Percentiles rank a stretch among this genome's conserved stretches.
These are phyloP conservation scores for Aegle marmelos DNA, from an alignment of 345 rosid species.

Conservation along the genomic window DNA sequence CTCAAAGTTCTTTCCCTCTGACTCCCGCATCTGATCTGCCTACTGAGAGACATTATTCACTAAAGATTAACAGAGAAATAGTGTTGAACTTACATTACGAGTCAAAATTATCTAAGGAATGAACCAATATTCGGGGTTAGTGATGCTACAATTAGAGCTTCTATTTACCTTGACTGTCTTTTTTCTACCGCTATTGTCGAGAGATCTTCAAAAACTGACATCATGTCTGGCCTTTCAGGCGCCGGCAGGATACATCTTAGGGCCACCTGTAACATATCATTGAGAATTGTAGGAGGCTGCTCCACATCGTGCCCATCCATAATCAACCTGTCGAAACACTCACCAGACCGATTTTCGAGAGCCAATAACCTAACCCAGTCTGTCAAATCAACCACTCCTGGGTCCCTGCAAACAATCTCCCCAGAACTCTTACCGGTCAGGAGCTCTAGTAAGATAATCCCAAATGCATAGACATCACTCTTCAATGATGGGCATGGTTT, in stretches of 20 bases:
- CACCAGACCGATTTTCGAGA: conserved; percentile 40
- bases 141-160: conserved; percentile 1
- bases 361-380: conserved; percentile 74
- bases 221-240: conserved; percentile 80
- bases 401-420: conserved; percentile 56
- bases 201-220: conserved; percentile 59
- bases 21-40: background rate
- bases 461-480: conserved; percentile 87
- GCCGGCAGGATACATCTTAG: conserved; percentile 71
- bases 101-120: background rate
- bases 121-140: conserved; percentile 24
- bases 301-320: conserved; percentile 18
- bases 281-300: conserved; percentile 30
- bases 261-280: conserved; percentile 59
- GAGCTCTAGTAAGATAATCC: conserved; percentile 73
- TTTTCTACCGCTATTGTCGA: conserved; percentile 23
- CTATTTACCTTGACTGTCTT: conserved; percentile 12
- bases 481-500: conserved; percentile 85
- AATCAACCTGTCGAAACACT: conserved; percentile 66
- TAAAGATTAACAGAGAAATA: background rate
- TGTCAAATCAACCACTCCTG: conserved; percentile 69
- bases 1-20: background rate
- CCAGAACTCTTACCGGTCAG: conserved; percentile 64
- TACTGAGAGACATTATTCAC: conserved; percentile 22
- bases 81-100: background rate